Evolutionary conservation across 768 basidiomycete genomes (phyloP), one percentile per base, ranked within the genome.

Genomic region (Auricularia cornea): DNA sequence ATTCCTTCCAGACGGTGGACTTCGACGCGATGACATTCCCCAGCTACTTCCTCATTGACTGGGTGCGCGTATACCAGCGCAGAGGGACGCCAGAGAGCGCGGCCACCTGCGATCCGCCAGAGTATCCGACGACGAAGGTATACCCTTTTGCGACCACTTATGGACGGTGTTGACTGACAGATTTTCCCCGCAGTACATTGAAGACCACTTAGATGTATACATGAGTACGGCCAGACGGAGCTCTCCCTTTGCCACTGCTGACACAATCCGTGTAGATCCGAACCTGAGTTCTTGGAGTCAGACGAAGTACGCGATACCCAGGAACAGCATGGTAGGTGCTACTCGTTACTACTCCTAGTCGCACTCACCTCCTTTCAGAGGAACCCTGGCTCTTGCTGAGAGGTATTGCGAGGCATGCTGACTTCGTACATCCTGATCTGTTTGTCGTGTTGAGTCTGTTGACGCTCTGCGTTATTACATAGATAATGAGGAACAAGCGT

Each of bases 151-250:
- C n/a, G 10, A n/a, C 12, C 10, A 3, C 28, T n/a, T 3, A 28
- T 10, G 6, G 71, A 83, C n/a, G 71, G 83, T 66, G 79, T 70
- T 35, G 64, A 87, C 62, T 52, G 86, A 83, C 12, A 69, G 92
- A 38, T 87, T 88, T 1, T 99, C n/a, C n/a, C n/a, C n/a, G n/a
- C 75, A 85, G 63, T 99, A 98, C 72, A 98, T 96, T 72, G 76
- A 87, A 28, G 51, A 52, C 20, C 69, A 73, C 60, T 23, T 57
- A 14, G 67, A 71, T 31, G 68, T 70, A 3, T 78, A 77, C 67
- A 65, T 56, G 20, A 73, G 35, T 38, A 14, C 35, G 35, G 10
- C 1, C 8, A 10, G 2, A 4, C 2, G 16, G 16, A 10, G 8
- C 35, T 38, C 10, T 14, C 16, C 2, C 10, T 5, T 5, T 38